Conservation (phyloP, 495 filamentous ascomycete species). For the Cercophora newfieldiana region DNA sequence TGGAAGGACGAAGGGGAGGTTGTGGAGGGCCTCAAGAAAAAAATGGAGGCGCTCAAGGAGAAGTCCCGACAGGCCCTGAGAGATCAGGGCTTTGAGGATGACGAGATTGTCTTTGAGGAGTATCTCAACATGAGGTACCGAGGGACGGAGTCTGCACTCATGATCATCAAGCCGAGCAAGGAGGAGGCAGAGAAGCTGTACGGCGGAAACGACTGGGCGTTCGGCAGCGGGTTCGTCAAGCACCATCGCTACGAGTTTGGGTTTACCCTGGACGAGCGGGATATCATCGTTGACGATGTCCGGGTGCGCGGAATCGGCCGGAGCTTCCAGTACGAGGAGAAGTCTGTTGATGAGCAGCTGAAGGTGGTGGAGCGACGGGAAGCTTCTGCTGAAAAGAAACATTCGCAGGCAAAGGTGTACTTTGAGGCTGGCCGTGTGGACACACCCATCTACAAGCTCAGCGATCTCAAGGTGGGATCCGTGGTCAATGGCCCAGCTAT, state of each 20-base stretch:
- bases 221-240: slow-evolving; percentile 77
- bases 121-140: slow-evolving; percentile 89
- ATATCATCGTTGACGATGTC: slow-evolving; percentile 92
- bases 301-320: slow-evolving; percentile 85
- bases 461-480: slow-evolving; percentile 73
- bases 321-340: slow-evolving; percentile 75
- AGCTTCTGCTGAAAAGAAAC: slow-evolving; percentile 53
- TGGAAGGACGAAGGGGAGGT: slow-evolving; percentile 62
- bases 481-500: slow-evolving; percentile 83
- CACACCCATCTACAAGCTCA: slow-evolving; percentile 83
- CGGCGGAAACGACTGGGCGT: slow-evolving; percentile 69
- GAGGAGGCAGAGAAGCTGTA: slow-evolving; percentile 49
- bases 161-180: slow-evolving; percentile 68
- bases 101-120: slow-evolving; percentile 76
- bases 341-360: slow-evolving; percentile 77
- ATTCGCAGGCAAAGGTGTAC: slow-evolving; percentile 61
- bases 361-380: slow-evolving; percentile 58
- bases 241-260: slow-evolving; percentile 95
- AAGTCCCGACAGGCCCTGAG: slow-evolving; percentile 64
- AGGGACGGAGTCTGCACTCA: slow-evolving; percentile 83
- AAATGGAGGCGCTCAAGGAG: slow-evolving; percentile 64
- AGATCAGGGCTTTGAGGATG: slow-evolving; percentile 73
- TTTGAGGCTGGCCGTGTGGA: slow-evolving; percentile 74
- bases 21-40: slow-evolving; percentile 51
- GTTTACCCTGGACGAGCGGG: slow-evolving; percentile 83